Percentiles rank a stretch among this genome's conserved stretches.
These are phyloP conservation scores for Rhynchosporium agropyri DNA, from an alignment of 2,329 filamentous ascomycete genomes.

Conservation along the genomic window DNA sequence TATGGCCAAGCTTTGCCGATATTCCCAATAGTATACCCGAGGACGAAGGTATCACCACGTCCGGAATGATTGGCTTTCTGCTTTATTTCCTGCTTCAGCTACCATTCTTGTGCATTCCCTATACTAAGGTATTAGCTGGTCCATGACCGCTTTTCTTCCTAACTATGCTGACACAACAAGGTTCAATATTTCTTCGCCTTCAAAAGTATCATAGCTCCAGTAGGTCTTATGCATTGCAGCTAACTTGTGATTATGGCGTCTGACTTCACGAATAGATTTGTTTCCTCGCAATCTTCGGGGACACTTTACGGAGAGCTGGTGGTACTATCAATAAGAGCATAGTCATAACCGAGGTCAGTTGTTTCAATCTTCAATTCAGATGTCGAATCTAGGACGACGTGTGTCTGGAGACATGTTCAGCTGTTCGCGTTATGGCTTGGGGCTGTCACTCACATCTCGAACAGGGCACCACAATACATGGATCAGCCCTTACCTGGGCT, in stretches of 20 bases:
- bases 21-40: conserved; percentile 56
- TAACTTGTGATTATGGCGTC: no score
- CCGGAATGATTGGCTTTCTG: conserved; percentile 48
- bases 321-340: conserved; percentile 27
- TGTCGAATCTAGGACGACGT: neutral
- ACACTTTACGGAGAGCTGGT: conserved; percentile 22
- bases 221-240: neutral
- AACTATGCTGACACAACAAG: conserved; percentile 26
- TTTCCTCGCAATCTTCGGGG: conserved; percentile 25
- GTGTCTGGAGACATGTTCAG: no score
- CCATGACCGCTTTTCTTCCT: neutral
- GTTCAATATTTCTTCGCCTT: conserved; percentile 55
- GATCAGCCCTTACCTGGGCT: conserved; percentile 25
- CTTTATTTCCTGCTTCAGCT: conserved; percentile 40
- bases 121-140: conserved; percentile 41
- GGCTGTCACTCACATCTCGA: neutral
- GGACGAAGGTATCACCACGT: conserved; percentile 54
- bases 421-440: no score
- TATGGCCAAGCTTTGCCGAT: conserved; percentile 58
- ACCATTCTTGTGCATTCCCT: conserved; percentile 53
- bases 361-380: neutral
- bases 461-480: conserved; percentile 14
- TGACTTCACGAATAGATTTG: conserved; percentile 9
- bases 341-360: conserved; percentile 19
- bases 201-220: conserved; percentile 45